Evolutionary conservation across 2,329 filamentous ascomycete genomes (phyloP).

Genomic region (Sporothrix schenckii): DNA sequence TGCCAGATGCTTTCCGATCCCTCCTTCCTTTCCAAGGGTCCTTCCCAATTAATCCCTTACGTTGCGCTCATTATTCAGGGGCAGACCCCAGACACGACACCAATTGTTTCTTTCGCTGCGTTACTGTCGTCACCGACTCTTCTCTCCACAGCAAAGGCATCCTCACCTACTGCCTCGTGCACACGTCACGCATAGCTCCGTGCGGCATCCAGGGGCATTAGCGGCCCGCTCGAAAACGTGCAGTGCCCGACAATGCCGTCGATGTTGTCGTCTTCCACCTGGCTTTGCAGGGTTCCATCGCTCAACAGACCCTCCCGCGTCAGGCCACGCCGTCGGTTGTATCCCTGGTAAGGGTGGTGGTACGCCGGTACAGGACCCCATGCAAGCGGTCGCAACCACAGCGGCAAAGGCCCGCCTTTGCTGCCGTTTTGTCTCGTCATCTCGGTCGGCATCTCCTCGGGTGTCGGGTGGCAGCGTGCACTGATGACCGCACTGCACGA

Average conservation of each 20-base stretch:
- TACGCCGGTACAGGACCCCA: conserved; percentile 51
- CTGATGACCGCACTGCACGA: conserved; percentile 57
- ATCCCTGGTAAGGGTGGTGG: conserved; percentile 40
- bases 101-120: no score
- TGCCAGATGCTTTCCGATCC: background rate
- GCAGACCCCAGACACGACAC: background rate
- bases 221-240: conserved; percentile 48
- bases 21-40: background rate
- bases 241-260: conserved; percentile 46
- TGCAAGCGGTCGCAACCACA: conserved; percentile 46
- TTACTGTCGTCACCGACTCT: background rate
- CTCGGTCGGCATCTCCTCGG: conserved; percentile 36
- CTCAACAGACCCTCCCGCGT: conserved; percentile 36
- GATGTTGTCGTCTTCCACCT: conserved; percentile 23
- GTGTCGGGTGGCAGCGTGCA: conserved; percentile 51
- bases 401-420: conserved; percentile 29
- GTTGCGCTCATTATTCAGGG: conserved; percentile 2
- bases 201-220: conserved; percentile 43
- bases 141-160: background rate
- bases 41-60: conserved; percentile 9
- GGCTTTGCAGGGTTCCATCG: background rate
- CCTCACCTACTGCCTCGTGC: no score
- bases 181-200: conserved; percentile 46
- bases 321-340: conserved; percentile 38
- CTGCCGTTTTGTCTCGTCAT: conserved; percentile 34